Base-by-base conservation (phyloP, 257 asterid genomes). In the Solanum sejunctum region DNA sequence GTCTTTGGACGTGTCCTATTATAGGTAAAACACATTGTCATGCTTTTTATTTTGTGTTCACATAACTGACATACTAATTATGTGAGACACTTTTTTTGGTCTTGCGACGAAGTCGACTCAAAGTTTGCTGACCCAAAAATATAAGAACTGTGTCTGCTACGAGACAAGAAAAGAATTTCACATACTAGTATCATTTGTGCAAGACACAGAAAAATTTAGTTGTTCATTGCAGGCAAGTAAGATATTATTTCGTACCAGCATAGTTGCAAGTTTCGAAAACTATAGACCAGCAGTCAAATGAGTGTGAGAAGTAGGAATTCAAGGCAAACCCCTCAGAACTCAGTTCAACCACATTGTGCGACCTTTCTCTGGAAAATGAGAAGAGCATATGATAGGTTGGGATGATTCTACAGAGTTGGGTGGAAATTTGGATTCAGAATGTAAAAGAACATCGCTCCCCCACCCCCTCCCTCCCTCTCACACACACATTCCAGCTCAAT, bases 391-490 rank as follows among this genome's bases (percentile, higher is more conserved):
- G n/a, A 75, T 7, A 75, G 45, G 26, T 77, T 8, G 3, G 16
- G 3, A 49, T 49, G 82, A 75, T 75, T 75, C 61, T 75, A 75
- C 82, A 51, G 12, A 23, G 23, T 17, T 49, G 23, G 21, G 21
- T 45, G 26, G 23, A 77, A 51, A 51, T 61, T 15, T 77, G 61
- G 5, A 51, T 23, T 51, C 26, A 6, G 10, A 51, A 23, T 23
- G 3, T 1, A 77, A 12, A 78, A 51, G 4, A 26, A 16, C 47
- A 26, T 20, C 54, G 10, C 26, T 49, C 47, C 5, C 8, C 45
- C n/a, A 0, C 15, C 5, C 26, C 0, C 12, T 1, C 32, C 7
- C 63, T n/a, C 81, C 2, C 45, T 0, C 45, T 1, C 45, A 9
- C 41, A 73, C 61, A 4, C 23, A 77, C 12, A 75, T 26, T 52